Conservation (phyloP, 805 yeast genomes). For the Wickerhamiella sorbophila region DNA sequence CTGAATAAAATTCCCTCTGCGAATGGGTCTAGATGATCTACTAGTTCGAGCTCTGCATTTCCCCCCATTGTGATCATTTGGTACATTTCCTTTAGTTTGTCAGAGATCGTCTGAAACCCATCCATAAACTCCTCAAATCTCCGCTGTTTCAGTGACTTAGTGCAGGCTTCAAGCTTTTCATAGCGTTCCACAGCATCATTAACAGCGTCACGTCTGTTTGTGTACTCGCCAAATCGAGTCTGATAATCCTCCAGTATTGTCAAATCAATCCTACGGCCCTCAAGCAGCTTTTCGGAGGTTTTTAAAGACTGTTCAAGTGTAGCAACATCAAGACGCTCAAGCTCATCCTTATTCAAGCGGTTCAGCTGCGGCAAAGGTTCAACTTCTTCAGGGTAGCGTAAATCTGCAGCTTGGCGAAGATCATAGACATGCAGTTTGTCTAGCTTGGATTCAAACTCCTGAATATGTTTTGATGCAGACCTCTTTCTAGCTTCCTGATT, state of each 20-base stretch:
- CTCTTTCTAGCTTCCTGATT: neutral
- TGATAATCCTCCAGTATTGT: conserved; percentile 70
- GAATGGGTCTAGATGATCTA: conserved; percentile 93
- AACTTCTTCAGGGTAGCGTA: conserved; percentile 1
- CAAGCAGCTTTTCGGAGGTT: conserved; percentile 27
- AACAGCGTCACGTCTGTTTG: conserved; percentile 47
- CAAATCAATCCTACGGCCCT: conserved; percentile 47
- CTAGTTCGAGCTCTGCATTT: conserved; percentile 91
- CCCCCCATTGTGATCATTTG: conserved; percentile 99
- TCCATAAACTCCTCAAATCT: conserved; percentile 83
- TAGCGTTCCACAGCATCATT: conserved; percentile 52
- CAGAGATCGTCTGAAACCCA: conserved; percentile 77
- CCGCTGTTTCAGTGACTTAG: conserved; percentile 57
- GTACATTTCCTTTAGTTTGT: conserved; percentile 88
- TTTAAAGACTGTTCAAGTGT: conserved; percentile 12
- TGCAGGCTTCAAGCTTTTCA: conserved; percentile 44
- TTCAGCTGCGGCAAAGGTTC: conserved; percentile 9
- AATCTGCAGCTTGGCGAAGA: conserved; percentile 1
- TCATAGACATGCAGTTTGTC: conserved; percentile 6
- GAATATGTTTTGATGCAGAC: neutral
- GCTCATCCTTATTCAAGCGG: conserved; percentile 15
- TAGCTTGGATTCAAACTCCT: neutral
- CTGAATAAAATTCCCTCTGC: conserved; percentile 92
- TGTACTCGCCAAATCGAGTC: conserved; percentile 47
- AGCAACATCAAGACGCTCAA: conserved; percentile 10